Evolutionary conservation across 1,284 basidiomycete genomes (phyloP), one percentile per base, ranked within the genome.

Genomic region (Cryptococcus floricola): DNA sequence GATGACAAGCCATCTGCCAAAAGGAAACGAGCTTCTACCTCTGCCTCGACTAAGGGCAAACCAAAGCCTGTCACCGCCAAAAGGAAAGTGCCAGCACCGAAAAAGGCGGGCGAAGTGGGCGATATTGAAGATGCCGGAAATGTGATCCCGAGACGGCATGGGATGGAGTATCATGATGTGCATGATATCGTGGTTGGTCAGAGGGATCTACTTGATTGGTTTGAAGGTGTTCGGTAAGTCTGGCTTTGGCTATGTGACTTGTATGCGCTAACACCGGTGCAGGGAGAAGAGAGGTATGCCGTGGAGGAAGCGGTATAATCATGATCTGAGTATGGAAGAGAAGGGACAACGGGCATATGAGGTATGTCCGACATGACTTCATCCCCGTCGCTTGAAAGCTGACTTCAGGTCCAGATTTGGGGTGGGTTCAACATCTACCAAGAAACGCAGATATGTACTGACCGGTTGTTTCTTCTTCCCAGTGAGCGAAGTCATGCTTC

Each of bases 401-500:
- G 48, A 60, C 39, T 9, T 19, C 31, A 44, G 5, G 28, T 28
- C 19, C 42, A 68, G 65, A 69, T 66, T 19, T 69, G 64, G 64
- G 66, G 67, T 68, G 45, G 38, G 64, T 27, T 25, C 13, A 19
- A 34, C 9, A 13, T 38, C 34, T 14, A 12, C 18, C 38, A 10
- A 16, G 39, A 42, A 19, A 42, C 3, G 14, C 41, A 34, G 9
- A 50, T 19, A 18, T 31, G 16, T 23, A 34, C 13, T 37, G 16
- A 43, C 14, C 31, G 10, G 10, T 10, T 28, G 16, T 16, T 47
- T 12, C 23, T 47, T 23, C 90, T 12, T 90, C 88, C 87, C 56
- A 70, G 75, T 96, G 45, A 90, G 88, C 12, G 92, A 97, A 75
- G 88, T 97, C 61, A 98, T 98, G 95, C 82, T 97, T 6, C 95